phyloP scores from a whole-genome alignment of 345 rosid genomes.

The Cardamine resedifolia region DNA sequence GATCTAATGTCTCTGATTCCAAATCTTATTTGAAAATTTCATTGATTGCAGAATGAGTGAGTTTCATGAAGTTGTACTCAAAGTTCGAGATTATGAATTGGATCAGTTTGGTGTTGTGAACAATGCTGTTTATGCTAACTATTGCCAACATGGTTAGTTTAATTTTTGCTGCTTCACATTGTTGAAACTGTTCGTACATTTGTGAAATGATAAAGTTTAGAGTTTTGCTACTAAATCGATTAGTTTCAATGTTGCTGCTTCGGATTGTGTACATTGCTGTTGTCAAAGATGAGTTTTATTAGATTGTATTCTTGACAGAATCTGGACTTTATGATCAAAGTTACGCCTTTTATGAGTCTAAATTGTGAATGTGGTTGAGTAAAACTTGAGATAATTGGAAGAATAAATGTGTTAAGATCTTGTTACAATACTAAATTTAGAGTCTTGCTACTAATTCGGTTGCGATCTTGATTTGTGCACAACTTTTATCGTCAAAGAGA shows the following conservation, averaged over 20 bases:
- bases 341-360: not conserved
- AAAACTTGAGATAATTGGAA: not conserved
- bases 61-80: constrained; percentile 61
- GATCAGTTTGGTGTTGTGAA: constrained; percentile 92
- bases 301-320: not conserved
- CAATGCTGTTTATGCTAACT: constrained; percentile 85
- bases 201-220: not conserved
- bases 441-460: not conserved
- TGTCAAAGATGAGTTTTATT: not conserved
- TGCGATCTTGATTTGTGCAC: not conserved
- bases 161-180: not conserved
- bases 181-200: not conserved
- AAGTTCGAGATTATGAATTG: constrained; percentile 82
- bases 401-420: not conserved
- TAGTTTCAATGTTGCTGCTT: not conserved
- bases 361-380: no score
- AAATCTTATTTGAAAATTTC: not conserved
- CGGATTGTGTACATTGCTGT: not conserved
- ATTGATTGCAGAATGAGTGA: constrained; percentile 51
- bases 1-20: not conserved
- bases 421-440: not conserved
- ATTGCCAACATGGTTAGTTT: constrained; percentile 75
- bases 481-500: not conserved
- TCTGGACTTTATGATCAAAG: not conserved
- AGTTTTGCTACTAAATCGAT: constrained; percentile 34